phyloP scores from a whole-genome alignment of 1,284 basidiomycete species.

The Inonotus obliquus region DNA sequence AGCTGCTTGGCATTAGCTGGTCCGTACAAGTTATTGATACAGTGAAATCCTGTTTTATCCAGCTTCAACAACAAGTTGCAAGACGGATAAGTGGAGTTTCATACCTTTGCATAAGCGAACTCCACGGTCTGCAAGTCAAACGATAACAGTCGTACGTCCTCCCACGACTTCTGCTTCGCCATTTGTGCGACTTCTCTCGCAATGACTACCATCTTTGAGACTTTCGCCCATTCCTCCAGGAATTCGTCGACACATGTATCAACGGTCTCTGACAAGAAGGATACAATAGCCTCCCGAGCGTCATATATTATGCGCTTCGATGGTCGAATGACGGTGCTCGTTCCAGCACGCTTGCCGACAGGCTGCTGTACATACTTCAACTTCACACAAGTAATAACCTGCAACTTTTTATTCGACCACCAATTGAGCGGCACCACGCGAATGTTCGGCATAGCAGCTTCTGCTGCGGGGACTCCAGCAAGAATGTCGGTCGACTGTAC shows the following conservation, averaged over 20 bases:
- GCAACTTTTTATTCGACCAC: conserved; percentile 77
- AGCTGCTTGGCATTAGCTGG: conserved; percentile 55
- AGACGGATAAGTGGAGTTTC: conserved; percentile 14
- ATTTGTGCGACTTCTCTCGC: conserved; percentile 86
- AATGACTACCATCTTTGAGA: conserved; percentile 89
- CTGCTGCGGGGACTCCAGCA: conserved; percentile 75
- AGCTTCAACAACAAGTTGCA: not conserved
- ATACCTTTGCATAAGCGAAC: conserved; percentile 67
- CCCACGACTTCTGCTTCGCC: conserved; percentile 64
- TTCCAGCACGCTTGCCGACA: conserved; percentile 61
- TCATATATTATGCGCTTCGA: conserved; percentile 86
- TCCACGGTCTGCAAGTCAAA: conserved; percentile 90
- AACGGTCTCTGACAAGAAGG: conserved; percentile 81
- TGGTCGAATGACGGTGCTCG: conserved; percentile 63
- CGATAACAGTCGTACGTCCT: conserved; percentile 71
- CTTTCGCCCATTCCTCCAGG: conserved; percentile 84
- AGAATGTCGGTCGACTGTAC: conserved; percentile 79
- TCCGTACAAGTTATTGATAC: conserved; percentile 72
- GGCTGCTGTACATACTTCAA: conserved; percentile 85
- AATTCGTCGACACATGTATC: conserved; percentile 86
- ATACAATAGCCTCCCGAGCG: conserved; percentile 77
- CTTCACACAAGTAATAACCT: conserved; percentile 80
- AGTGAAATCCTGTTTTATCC: conserved; percentile 51
- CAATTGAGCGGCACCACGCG: conserved; percentile 84
- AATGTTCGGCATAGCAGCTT: conserved; percentile 87